Conservation (phyloP, 2,329 filamentous ascomycete genomes). For the Epichloe scottii region DNA sequence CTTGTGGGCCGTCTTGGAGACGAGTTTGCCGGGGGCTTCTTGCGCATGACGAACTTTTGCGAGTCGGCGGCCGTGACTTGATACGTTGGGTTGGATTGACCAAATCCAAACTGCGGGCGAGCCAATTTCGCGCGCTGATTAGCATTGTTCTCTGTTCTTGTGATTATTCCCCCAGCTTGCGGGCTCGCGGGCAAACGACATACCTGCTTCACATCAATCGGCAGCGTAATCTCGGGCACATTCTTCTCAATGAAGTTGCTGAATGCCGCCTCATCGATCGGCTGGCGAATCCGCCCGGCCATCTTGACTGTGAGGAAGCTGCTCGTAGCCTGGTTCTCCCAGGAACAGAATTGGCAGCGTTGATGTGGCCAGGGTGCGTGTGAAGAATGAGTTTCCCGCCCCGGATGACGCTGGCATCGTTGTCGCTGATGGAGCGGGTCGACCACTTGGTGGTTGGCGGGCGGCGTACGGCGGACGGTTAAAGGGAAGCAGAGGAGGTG, state of each 20-base stretch:
- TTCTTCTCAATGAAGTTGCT: slow-evolving; percentile 65
- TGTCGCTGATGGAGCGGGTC: no score
- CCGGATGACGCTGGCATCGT: no score
- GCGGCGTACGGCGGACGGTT: no score
- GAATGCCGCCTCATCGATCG: slow-evolving; percentile 70
- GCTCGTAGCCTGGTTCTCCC: background rate
- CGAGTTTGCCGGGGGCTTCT: slow-evolving; percentile 90
- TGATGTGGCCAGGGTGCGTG: no score
- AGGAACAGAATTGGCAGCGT: background rate
- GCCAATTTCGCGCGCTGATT: no score
- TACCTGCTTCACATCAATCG: slow-evolving; percentile 83
- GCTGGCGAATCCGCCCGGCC: slow-evolving; percentile 83
- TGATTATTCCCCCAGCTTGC: no score
- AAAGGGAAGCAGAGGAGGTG: no score
- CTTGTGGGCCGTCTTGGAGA: slow-evolving; percentile 89
- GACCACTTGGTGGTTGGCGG: no score
- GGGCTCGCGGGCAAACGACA: slow-evolving; percentile 8
- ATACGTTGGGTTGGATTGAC: slow-evolving; percentile 96
- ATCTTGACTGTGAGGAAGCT: slow-evolving; percentile 29
- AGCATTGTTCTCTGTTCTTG: no score
- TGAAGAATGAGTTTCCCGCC: no score
- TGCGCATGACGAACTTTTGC: slow-evolving; percentile 75
- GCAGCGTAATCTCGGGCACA: slow-evolving; percentile 74
- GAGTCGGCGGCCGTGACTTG: slow-evolving; percentile 64
- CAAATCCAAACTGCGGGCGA: slow-evolving; percentile 69